Percentiles rank a stretch among this genome's conserved stretches.
Conservation (phyloP, 176 grass and related monocot species). For the Aegilops longissima region DNA sequence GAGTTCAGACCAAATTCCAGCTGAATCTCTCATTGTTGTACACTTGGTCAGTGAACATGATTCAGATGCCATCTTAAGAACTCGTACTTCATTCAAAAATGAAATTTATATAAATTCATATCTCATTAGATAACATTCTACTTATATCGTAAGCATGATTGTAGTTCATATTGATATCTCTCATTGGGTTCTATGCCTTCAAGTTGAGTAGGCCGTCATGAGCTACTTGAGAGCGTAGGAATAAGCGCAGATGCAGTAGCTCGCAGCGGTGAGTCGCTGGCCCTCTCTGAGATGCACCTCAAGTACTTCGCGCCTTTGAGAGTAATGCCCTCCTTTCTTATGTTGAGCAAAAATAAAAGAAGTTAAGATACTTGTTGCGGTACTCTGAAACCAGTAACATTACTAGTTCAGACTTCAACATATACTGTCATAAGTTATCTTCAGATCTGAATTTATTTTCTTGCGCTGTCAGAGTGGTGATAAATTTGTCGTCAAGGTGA, state of each 20-base stretch:
- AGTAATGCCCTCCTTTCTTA: constrained; percentile 45
- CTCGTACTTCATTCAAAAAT: not conserved
- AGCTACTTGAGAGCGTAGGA: constrained; percentile 64
- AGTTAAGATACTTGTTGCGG: not conserved
- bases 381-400: constrained; percentile 1
- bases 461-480: constrained; percentile 59
- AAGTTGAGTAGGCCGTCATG: constrained; percentile 66
- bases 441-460: constrained; percentile 27
- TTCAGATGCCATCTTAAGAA: not conserved
- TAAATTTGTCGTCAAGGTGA: constrained; percentile 82
- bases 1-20: not conserved
- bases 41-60: not conserved
- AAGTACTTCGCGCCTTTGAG: constrained; percentile 83
- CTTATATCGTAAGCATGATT: not conserved
- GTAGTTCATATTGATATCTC: not conserved
- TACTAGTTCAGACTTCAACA: not conserved
- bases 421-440: not conserved
- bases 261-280: constrained; percentile 63
- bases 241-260: constrained; percentile 78
- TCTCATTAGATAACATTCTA: not conserved
- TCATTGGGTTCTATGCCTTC: not conserved
- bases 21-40: not conserved
- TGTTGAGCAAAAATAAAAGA: not conserved
- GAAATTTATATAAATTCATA: not conserved
- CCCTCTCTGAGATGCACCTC: constrained; percentile 79